Evolutionary conservation across 139 green algal genomes (phyloP), one percentile per base, ranked within the genome.

Genomic region (Asterochloris erici): DNA sequence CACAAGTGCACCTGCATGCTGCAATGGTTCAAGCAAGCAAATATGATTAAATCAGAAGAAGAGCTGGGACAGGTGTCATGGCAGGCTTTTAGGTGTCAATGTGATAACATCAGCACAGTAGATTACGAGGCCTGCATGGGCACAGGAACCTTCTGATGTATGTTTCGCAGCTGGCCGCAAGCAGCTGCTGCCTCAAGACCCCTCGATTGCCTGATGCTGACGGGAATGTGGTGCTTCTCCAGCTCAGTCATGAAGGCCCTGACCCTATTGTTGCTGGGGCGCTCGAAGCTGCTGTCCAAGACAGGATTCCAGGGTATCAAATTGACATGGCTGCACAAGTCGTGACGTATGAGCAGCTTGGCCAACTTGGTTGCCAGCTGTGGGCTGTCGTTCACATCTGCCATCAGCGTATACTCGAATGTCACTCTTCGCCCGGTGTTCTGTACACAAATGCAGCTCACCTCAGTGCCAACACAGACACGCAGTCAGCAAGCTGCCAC

Each of bases 371-470:
- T 47, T 0, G 95, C 95, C 89, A 96, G 89, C 54, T 88, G 63
- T 0, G 83, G 63, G 9, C 68, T 61, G 82, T 98, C 95, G 75
- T 98, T 98, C 60, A 96, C 86, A 29, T 92, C 94, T 2, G 78
- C 74, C 77, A 99, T 85, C 16, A 99, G 91, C 0, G 94, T 97
- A 92, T 99, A 99, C 88, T 99, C 97, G 81, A 99, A 99, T 2
- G 92, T 98, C 9, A 99, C 90, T 2, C 97, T 86, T 9, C 96
- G 88, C 60, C 94, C 91, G 0, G 96, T 98, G 47, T 10, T 6
- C 38, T 54, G 38, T 6, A 54, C 38, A 6, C 38, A 54, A 6
- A 54, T 2, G 38, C 38, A 54, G 38, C 38, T 54, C 38, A 54
- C 38, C 38, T 54, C 38, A 6, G 77, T 26, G 12, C 27, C 28